Conservation (phyloP, 2,329 filamentous ascomycete species). For the Decorospora gaudefroyi region DNA sequence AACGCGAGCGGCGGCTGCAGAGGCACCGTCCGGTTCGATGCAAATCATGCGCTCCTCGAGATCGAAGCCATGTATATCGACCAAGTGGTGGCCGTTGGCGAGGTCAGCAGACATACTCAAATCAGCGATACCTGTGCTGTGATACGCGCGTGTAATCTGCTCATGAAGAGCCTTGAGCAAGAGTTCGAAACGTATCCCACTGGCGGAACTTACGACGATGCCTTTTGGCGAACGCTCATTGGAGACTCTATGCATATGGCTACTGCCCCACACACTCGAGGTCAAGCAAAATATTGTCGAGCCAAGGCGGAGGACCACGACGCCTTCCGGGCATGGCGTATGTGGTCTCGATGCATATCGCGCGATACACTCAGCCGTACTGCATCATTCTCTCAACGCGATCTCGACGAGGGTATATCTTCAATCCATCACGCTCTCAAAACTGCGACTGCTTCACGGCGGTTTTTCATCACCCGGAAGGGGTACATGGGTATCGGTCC, state of each 20-base stretch:
- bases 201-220: conserved; percentile 18
- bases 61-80: conserved; percentile 16
- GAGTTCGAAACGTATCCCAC: conserved; percentile 10
- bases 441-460: conserved; percentile 21
- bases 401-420: conserved; percentile 23
- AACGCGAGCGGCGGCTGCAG: conserved; percentile 12
- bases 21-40: conserved; percentile 4
- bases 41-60: conserved; percentile 11
- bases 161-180: conserved; percentile 4
- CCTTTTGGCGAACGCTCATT: conserved; percentile 25
- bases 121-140: conserved; percentile 24
- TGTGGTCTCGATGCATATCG: conserved; percentile 30
- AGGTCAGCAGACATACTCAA: conserved; percentile 25
- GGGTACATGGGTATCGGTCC: conserved; percentile 31
- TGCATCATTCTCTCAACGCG: conserved; percentile 20
- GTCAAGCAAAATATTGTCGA: conserved; percentile 14
- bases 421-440: conserved; percentile 24
- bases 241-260: conserved; percentile 16
- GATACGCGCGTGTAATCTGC: conserved; percentile 21
- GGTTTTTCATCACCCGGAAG: conserved; percentile 25
- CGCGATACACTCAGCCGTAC: conserved; percentile 22
- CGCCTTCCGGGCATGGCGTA: conserved; percentile 22
- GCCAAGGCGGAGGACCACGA: conserved; percentile 15
- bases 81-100: conserved; percentile 13
- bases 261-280: neutral